Evolutionary conservation across 352 stramenopile genomes (phyloP).

Genomic region (Globisporangium uncinulatum): DNA sequence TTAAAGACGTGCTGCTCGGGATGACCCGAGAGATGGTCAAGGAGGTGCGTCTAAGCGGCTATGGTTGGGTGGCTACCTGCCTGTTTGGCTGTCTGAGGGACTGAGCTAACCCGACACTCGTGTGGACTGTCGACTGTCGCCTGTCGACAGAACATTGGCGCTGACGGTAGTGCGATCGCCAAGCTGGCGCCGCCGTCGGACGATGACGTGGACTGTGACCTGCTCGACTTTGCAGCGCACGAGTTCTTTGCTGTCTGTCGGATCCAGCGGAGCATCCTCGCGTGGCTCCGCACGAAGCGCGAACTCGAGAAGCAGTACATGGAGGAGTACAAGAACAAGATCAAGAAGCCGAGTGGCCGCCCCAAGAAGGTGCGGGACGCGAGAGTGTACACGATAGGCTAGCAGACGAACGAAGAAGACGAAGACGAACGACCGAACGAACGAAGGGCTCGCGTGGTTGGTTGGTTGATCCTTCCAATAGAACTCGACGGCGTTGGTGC

Average conservation of each 20-base stretch:
- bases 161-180: slow-evolving; percentile 33
- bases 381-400: slow-evolving; percentile 69
- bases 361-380: slow-evolving; percentile 74
- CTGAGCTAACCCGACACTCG: background rate
- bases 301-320: slow-evolving; percentile 66
- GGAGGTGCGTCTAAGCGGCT: slow-evolving; percentile 25
- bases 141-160: slow-evolving; percentile 21
- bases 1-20: slow-evolving; percentile 82
- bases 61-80: too few species aligned
- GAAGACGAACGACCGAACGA: too few species aligned
- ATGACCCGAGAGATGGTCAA: slow-evolving; percentile 81
- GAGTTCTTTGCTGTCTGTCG: slow-evolving; percentile 59
- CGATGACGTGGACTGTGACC: slow-evolving; percentile 25
- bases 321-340: slow-evolving; percentile 84
- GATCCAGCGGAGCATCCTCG: slow-evolving; percentile 48
- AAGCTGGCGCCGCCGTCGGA: slow-evolving; percentile 34
- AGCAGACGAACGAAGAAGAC: slow-evolving; percentile 1
- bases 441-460: too few species aligned
- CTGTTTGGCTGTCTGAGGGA: background rate
- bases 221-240: slow-evolving; percentile 57
- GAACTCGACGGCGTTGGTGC: background rate
- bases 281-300: slow-evolving; percentile 68
- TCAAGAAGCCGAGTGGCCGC: slow-evolving; percentile 73
- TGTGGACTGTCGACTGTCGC: background rate
- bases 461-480: slow-evolving; percentile 1